These are phyloP conservation scores for Strobilomyces dryophilus DNA, from an alignment of 768 basidiomycete species.

Conservation along the genomic window DNA sequence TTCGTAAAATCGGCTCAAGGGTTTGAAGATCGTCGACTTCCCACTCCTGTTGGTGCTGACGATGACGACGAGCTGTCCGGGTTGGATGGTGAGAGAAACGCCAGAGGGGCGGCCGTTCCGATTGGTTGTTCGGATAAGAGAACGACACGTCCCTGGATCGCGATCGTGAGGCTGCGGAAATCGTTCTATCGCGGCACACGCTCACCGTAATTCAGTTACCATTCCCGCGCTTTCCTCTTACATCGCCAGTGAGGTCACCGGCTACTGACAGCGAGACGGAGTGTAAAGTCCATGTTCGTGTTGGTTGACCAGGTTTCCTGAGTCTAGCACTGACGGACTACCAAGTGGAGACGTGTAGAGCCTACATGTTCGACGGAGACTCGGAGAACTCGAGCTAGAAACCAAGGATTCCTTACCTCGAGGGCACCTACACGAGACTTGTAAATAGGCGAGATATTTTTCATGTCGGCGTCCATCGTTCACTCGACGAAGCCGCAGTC, in stretches of 20 bases:
- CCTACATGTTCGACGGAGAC: too few species aligned
- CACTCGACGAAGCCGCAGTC: slow-evolving; percentile 47
- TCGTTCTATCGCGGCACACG: background rate
- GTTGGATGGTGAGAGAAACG: slow-evolving; percentile 28
- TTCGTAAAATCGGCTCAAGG: slow-evolving; percentile 34
- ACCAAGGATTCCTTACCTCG: slow-evolving; percentile 3
- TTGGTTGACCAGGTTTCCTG: too few species aligned
- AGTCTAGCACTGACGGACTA: too few species aligned
- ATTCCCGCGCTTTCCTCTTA: slow-evolving; percentile 11
- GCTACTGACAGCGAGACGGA: too few species aligned
- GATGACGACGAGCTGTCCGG: slow-evolving; percentile 32
- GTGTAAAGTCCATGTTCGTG: too few species aligned
- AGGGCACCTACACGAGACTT: slow-evolving; percentile 1
- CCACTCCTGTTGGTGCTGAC: slow-evolving; percentile 34
- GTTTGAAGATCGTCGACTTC: slow-evolving; percentile 37
- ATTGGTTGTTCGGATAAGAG: slow-evolving; percentile 43
- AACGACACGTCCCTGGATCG: slow-evolving; percentile 46
- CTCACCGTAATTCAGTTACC: slow-evolving; percentile 18
- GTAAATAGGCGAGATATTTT: slow-evolving; percentile 1
- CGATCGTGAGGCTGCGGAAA: background rate
- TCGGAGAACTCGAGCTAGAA: background rate
- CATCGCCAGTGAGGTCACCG: too few species aligned
- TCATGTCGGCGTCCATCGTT: background rate
- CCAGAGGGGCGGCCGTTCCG: slow-evolving; percentile 19
- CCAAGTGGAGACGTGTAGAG: too few species aligned